A percentile compares a stretch with the other conserved stretches of the same genome.
These are phyloP conservation scores for Aspergillus biplanus DNA, from an alignment of 495 filamentous ascomycete species.

Conservation along the genomic window DNA sequence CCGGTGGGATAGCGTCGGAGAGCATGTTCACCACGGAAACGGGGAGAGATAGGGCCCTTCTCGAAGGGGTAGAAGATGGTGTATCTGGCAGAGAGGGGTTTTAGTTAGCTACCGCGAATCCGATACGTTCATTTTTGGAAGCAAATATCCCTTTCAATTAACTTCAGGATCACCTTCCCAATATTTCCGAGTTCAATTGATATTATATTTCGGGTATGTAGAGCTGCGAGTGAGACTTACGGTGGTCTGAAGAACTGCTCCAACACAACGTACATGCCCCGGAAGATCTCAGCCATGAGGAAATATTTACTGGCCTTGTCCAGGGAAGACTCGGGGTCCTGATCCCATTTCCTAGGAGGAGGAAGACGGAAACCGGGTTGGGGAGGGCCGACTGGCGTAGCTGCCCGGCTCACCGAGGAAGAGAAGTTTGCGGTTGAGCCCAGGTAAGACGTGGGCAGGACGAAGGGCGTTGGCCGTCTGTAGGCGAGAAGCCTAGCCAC, in stretches of 20 bases:
- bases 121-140: background rate
- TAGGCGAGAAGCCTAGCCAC: constrained; percentile 56
- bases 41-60: constrained; percentile 96
- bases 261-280: constrained; percentile 96
- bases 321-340: constrained; percentile 68
- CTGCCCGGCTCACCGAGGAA: constrained; percentile 60
- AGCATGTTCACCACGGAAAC: constrained; percentile 97
- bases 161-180: background rate
- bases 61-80: constrained; percentile 99
- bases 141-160: background rate
- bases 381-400: constrained; percentile 77
- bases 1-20: constrained; percentile 93
- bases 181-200: constrained; percentile 2
- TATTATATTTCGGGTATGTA: constrained; percentile 6
- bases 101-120: constrained; percentile 14
- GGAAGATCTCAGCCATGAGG: constrained; percentile 89
- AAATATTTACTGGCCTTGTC: constrained; percentile 92
- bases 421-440: constrained; percentile 62
- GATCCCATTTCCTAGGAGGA: constrained; percentile 68
- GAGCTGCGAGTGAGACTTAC: constrained; percentile 58
- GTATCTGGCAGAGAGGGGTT: constrained; percentile 59
- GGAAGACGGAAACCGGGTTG: constrained; percentile 76
- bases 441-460: constrained; percentile 42
- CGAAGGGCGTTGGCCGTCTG: constrained; percentile 40
- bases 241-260: constrained; percentile 98